Evolutionary conservation across 495 filamentous ascomycete genomes (phyloP).

Genomic region (Sordaria brevicollis): DNA sequence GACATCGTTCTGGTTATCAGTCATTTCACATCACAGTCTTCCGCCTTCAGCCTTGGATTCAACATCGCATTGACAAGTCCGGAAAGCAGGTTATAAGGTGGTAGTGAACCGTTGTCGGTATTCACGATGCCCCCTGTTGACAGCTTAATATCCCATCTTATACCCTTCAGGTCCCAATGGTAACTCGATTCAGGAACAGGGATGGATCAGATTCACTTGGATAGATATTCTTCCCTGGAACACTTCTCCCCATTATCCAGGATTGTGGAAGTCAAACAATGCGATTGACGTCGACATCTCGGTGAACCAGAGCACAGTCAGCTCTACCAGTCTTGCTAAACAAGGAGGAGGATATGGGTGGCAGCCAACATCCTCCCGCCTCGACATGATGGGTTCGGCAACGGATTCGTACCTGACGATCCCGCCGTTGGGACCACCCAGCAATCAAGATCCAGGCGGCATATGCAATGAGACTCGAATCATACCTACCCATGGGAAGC

Average conservation of each 20-base stretch:
- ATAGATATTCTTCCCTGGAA: not conserved
- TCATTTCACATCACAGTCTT: not conserved
- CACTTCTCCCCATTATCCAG: not conserved
- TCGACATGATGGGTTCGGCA: not conserved
- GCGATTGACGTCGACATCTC: not conserved
- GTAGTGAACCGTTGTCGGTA: not conserved
- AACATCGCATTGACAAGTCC: not conserved
- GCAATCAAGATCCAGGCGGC: not conserved
- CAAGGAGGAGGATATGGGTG: not conserved
- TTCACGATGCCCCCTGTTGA: not conserved
- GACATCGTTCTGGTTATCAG: not conserved
- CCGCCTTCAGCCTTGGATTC: not conserved
- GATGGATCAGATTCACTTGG: not conserved
- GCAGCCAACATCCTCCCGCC: not conserved
- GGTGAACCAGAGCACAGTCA: not conserved
- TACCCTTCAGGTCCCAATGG: not conserved
- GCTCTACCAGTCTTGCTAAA: not conserved
- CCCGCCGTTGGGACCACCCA: not conserved
- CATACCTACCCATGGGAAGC: not conserved
- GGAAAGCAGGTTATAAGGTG: conserved; percentile 11
- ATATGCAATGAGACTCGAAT: not conserved
- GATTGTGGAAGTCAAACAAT: not conserved
- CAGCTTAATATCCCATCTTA: not conserved
- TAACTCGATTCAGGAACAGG: accelerated
- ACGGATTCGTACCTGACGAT: not conserved